Base-by-base conservation (phyloP, 768 basidiomycete genomes). In the Amanita brunnescens region DNA sequence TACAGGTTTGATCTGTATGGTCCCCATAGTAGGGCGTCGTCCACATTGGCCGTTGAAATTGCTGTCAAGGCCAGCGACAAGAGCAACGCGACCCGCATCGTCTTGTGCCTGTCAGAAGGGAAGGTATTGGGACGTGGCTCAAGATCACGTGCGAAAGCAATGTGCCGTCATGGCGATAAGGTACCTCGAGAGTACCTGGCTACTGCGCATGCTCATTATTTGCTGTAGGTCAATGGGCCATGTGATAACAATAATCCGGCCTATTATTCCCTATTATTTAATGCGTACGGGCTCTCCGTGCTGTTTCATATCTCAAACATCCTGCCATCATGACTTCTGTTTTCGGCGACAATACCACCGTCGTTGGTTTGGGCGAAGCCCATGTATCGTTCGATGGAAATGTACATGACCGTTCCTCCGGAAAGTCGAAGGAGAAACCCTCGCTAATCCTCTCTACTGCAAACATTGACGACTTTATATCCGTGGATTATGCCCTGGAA, bases 1-100 rank as follows among this genome's bases (percentile, higher is more conserved):
- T 98, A 98, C n/a, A 96, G 76, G 60, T 91, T 90, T 0, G 94
- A 91, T 37, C 94, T 73, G 67, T 92, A 96, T 0, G 87, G 73
- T 1, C 91, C 91, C 90, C 90, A 93, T 65, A 89, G 64, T 24
- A 87, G 67, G 10, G 81, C 76, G 57, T 73, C 70, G 58, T 84
- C 79, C n/a, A 59, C 58, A 14, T 67, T 54, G 6, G n/a, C n/a
- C n/a, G 65, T 59, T 2, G 74, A 67, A 14, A 73, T 54, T 10
- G 66, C 73, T 2, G 63, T 58, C 38, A 68, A 67, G n/a, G 64
- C 64, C 16, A 79, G 58, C 45, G 75, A 65, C 48, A 81, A 21
- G 33, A 51, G 16, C 41, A 44, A 33, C 12, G 32, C 16, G n/a
- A 16, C 29, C 12, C 29, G 40, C 42, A 51, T 51, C 18, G 20